Conservation (phyloP, 1,139 yeast species). For the Zygosaccharomyces sapae region DNA sequence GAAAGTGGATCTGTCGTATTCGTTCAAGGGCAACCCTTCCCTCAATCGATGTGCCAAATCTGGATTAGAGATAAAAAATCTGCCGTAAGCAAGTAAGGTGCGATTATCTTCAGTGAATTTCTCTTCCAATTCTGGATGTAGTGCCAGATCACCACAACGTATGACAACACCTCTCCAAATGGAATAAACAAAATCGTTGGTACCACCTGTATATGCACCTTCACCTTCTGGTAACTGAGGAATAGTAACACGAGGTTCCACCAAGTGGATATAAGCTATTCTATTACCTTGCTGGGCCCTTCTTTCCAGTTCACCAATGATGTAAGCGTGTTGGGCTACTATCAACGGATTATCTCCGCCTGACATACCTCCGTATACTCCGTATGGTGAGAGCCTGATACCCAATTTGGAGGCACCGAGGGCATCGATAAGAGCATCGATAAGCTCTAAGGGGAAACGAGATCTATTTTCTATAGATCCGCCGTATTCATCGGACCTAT, state of each 20-base stretch:
- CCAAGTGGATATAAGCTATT: constrained; percentile 47
- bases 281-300: constrained; percentile 35
- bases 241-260: constrained; percentile 41
- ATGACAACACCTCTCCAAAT: constrained; percentile 42
- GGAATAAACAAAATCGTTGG: constrained; percentile 30
- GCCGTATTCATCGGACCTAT: constrained; percentile 43
- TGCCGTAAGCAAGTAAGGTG: constrained; percentile 47
- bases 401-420: constrained; percentile 33
- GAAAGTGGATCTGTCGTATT: constrained; percentile 35
- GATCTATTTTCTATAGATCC: constrained; percentile 41
- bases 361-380: constrained; percentile 13
- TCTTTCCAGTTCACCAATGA: constrained; percentile 32
- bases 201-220: constrained; percentile 11
- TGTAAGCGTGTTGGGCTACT: constrained; percentile 33
- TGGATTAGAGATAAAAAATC: constrained; percentile 44
- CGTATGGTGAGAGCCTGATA: constrained; percentile 39
- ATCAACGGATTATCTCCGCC: constrained; percentile 30
- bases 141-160: constrained; percentile 41
- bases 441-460: constrained; percentile 32
- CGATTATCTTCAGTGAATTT: too few relatives aligned
- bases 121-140: too few relatives aligned
- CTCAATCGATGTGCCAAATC: constrained; percentile 34
- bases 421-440: constrained; percentile 34
- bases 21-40: constrained; percentile 30
- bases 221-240: constrained; percentile 14